These are phyloP conservation scores for Pythium volutum DNA, from an alignment of 352 stramenopile species.

Conservation along the genomic window DNA sequence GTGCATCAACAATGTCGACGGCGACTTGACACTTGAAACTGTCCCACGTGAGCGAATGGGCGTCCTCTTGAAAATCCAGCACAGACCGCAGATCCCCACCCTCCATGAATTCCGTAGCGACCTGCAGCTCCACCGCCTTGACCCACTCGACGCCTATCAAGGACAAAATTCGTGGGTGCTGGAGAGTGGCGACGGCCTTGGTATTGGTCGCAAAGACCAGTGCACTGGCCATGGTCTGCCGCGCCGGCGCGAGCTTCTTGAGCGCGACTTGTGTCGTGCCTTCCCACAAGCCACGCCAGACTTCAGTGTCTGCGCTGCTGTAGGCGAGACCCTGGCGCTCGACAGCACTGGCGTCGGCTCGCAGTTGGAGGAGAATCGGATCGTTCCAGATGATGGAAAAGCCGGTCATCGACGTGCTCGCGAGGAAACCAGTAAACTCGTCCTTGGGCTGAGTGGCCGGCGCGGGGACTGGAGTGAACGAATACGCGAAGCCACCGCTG, in stretches of 20 bases:
- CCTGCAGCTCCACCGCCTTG: constrained; percentile 54
- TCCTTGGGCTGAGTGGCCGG: no score
- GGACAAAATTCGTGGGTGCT: constrained; percentile 61
- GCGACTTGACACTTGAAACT: constrained; percentile 30
- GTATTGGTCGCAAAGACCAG: constrained; percentile 58
- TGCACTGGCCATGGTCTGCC: constrained; percentile 48
- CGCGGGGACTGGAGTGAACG: no score
- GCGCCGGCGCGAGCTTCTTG: constrained; percentile 52
- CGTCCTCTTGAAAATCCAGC: constrained; percentile 21
- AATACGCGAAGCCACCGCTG: no score
- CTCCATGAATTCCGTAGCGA: constrained; percentile 71
- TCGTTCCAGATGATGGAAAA: background rate
- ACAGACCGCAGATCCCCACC: constrained; percentile 33
- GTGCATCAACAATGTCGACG: background rate
- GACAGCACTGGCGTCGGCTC: background rate
- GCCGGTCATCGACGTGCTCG: background rate
- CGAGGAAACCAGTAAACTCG: background rate
- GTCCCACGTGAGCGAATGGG: constrained; percentile 46
- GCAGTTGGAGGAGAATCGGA: background rate
- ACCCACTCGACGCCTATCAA: constrained; percentile 69
- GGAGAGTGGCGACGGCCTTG: constrained; percentile 49
- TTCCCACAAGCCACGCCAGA: constrained; percentile 57
- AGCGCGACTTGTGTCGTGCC: constrained; percentile 63
- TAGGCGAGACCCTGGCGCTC: background rate
- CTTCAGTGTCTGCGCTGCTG: constrained; percentile 23